Evolutionary conservation across 2,329 filamentous ascomycete species (phyloP), one percentile per base, ranked within the genome.

Genomic region (Sporothrix curviconia): DNA sequence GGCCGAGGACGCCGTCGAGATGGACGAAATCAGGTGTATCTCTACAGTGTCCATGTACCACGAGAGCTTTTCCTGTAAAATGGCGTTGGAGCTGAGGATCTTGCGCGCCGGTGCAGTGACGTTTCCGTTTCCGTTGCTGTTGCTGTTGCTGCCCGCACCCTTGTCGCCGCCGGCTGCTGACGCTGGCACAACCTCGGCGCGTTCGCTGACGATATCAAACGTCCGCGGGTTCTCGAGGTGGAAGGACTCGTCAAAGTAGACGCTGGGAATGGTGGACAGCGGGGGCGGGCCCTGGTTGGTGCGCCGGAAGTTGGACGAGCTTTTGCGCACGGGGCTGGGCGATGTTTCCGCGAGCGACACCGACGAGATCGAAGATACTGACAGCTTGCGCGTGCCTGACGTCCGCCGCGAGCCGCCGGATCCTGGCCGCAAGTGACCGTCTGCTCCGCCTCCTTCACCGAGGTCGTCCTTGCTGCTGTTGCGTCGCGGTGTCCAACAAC

Each of bases 1-100:
- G 0, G 92, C 96, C 0, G 90, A 91, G 0, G 94, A 97, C 1
- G 94, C 94, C 0, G 89, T 91, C 2, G 92, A 97, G 61, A 99
- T 99, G 0, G 92, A 96, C 32, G 90, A 90, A 65, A 99, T 96
- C 7, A 99, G 77, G 69, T 99, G 94, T 56, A 99, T 90, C 69
- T 99, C 94, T 22, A 99, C 91, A 0, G 94, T 99, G 69, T 99
- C 94, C 91, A 99, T 96, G 70, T 99, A 99, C 94, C 94, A 99
- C 0, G 94, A 97, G 12, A 99, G 77, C 72, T 99, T 99, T 72
- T 99, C 94, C 69, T 99, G 94, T 36, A 99, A 72, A 59, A 99
- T 99, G 0, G 94, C 94, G 72, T 99, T 99, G 0, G 92, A 96
- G 7, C 92, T 92, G 28, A 99, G 77, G 1, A 90, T 89, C 69